These are phyloP conservation scores for Cercospora beticola DNA, from an alignment of 2,329 filamentous ascomycete genomes.

Conservation along the genomic window DNA sequence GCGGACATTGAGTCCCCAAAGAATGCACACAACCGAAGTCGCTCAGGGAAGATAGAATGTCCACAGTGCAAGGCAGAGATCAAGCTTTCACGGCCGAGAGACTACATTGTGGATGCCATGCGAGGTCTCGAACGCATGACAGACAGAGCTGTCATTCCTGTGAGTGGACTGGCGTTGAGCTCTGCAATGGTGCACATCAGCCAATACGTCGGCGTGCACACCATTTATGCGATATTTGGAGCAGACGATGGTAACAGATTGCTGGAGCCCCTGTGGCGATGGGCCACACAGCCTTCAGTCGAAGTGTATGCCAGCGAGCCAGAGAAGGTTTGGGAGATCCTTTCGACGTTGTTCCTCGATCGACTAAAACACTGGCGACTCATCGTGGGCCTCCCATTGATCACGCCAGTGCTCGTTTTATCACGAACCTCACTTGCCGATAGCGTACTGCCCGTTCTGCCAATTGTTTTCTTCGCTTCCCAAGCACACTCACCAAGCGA, in stretches of 20 bases:
- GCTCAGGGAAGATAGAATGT: constrained; percentile 66
- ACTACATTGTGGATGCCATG: constrained; percentile 67
- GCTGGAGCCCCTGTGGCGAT: constrained; percentile 43
- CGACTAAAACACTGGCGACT: constrained; percentile 50
- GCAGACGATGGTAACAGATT: constrained; percentile 59
- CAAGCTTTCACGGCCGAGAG: constrained; percentile 70
- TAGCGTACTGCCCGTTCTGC: constrained; percentile 61
- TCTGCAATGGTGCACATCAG: constrained; percentile 27
- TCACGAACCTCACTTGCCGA: constrained; percentile 65
- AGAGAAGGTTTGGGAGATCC: constrained; percentile 10
- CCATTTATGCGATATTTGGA: constrained; percentile 66
- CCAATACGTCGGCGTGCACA: constrained; percentile 57
- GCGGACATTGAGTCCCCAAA: constrained; percentile 75
- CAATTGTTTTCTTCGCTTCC: constrained; percentile 60
- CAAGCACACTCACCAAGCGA: constrained; percentile 48
- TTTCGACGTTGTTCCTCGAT: constrained; percentile 27
- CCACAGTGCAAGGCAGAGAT: constrained; percentile 88
- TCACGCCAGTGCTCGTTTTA: constrained; percentile 67
- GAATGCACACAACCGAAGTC: constrained; percentile 47
- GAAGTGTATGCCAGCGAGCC: constrained; percentile 28
- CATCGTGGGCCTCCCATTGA: constrained; percentile 63
- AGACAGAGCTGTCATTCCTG: constrained; percentile 62
- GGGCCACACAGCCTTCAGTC: constrained; percentile 25
- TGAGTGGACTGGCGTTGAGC: constrained; percentile 57
- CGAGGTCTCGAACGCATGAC: constrained; percentile 59